Conservation (phyloP, 805 yeast species). For the Barnettozyma vustinii region DNA sequence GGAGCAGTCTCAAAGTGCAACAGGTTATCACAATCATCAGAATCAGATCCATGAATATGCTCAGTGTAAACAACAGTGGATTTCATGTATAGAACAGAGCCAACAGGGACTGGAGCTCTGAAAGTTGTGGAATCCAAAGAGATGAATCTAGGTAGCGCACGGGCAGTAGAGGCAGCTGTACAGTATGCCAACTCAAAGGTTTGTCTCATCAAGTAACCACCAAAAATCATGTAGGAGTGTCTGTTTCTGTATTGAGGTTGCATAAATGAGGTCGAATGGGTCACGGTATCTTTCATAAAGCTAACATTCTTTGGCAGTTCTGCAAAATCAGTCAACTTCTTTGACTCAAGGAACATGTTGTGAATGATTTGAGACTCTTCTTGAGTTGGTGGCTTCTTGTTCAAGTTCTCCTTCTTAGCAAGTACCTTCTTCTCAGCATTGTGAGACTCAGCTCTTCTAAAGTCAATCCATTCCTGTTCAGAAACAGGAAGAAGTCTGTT, state of each 20-base stretch:
- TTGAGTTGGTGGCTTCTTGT: constrained; percentile 66
- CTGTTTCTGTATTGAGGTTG: constrained; percentile 96
- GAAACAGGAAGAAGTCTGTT: constrained; percentile 72
- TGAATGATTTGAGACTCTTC: constrained; percentile 74
- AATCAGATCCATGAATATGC: constrained; percentile 47
- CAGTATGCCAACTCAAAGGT: constrained; percentile 92
- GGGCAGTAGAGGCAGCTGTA: constrained; percentile 83
- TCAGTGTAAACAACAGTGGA: constrained; percentile 86
- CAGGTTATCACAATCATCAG: constrained; percentile 23
- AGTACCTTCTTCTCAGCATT: constrained; percentile 80
- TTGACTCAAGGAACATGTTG: constrained; percentile 60
- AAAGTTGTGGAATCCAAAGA: constrained; percentile 88
- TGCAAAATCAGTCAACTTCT: constrained; percentile 29
- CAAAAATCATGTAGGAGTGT: constrained; percentile 91
- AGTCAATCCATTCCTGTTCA: constrained; percentile 76
- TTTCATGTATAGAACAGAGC: constrained; percentile 77
- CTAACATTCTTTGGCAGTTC: constrained; percentile 45
- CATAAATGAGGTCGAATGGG: constrained; percentile 79
- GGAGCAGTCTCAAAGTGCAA: constrained; percentile 50
- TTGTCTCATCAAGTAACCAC: constrained; percentile 89
- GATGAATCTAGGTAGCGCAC: constrained; percentile 81
- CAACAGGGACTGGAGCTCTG: constrained; percentile 94
- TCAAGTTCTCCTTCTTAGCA: constrained; percentile 57
- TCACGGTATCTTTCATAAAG: constrained; percentile 66
- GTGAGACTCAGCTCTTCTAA: constrained; percentile 83